Evolutionary conservation across 306 rosid genomes (phyloP), one percentile per base, ranked within the genome.

Genomic region (Ormosia semicastrata): DNA sequence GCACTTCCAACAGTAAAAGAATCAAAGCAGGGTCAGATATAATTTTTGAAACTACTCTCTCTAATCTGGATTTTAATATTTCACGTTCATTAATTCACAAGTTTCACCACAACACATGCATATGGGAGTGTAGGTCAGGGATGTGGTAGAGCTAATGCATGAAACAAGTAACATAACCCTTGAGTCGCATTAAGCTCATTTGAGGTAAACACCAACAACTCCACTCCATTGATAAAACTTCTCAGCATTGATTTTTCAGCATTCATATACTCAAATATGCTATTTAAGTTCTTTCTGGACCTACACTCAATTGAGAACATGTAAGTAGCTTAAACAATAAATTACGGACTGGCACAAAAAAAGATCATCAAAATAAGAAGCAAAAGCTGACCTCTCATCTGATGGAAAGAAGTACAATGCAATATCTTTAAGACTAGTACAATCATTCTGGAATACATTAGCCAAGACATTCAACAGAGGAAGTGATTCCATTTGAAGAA

Each of bases 381-480:
- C 33, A 66, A 85, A 60, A 68, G 56, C 74, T 68, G 30, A 94
- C 98, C 96, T 87, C 67, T 85, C 80, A n/a, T n/a, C 73, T 56
- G 83, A 77, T 69, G 92, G 94, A 77, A 85, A 89, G 84, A 95
- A 89, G 83, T 90, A 95, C 71, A 95, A 50, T 4, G 92, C 95
- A 36, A 95, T 76, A 36, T 95, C 97, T 50, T 71, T 71, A 76
- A 91, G 93, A 72, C 53, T 77, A n/a, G 91, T 93, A 80, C 81
- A 41, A 41, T 82, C 75, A 32, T 79, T 59, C 11, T n/a, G 80
- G 80, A 89, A 93, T 18, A 87, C 72, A 50, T 89, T 90, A 60
- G 60, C 82, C 87, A 86, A 81, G 67, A 81, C 29, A 68, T 74
- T 59, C 78, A 57, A 80, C 29, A 57, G 79, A 71, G 91, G 89